Conservation (phyloP, 2,329 filamentous ascomycete genomes). For the Pseudopyricularia javanii region DNA sequence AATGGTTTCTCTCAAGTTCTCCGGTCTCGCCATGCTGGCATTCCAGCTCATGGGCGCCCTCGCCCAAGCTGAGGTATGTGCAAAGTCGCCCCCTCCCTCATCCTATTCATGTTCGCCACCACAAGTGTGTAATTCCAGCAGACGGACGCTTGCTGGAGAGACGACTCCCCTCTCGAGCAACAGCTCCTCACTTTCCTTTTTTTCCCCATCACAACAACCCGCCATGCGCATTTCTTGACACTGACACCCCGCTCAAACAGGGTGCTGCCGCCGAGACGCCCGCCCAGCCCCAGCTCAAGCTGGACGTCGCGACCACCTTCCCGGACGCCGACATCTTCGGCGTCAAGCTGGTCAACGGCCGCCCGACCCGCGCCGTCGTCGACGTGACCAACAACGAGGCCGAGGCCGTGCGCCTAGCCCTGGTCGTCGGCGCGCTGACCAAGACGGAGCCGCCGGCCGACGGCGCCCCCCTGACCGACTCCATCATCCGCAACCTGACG, state of each 20-base stretch:
- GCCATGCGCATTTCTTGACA: not conserved
- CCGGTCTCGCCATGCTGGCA: conserved; percentile 60
- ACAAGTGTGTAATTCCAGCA: too few species aligned
- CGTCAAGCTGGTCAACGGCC: conserved; percentile 89
- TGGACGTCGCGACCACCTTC: conserved; percentile 52
- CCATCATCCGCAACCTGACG: conserved; percentile 75
- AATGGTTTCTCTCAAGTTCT: conserved; percentile 66
- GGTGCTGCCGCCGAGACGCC: conserved; percentile 5
- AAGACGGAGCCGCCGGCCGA: conserved; percentile 38
- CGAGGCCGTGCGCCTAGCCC: conserved; percentile 58
- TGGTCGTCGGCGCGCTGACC: conserved; percentile 66
- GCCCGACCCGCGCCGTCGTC: conserved; percentile 70
- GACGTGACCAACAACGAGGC: conserved; percentile 77
- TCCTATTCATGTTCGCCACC: conserved; percentile 7
- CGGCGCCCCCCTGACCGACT: conserved; percentile 30
- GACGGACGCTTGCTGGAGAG: not conserved
- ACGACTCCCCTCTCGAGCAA: not conserved
- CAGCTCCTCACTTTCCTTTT: not conserved
- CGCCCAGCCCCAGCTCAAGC: conserved; percentile 37
- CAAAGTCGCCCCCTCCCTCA: not conserved
- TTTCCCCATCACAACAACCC: not conserved
- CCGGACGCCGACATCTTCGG: conserved; percentile 75
- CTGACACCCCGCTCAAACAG: not conserved
- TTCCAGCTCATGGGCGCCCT: conserved; percentile 54
- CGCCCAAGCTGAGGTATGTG: conserved; percentile 49